Base-by-base conservation (phyloP, 2,329 filamentous ascomycete species). In the Aspergillus amoenus region DNA sequence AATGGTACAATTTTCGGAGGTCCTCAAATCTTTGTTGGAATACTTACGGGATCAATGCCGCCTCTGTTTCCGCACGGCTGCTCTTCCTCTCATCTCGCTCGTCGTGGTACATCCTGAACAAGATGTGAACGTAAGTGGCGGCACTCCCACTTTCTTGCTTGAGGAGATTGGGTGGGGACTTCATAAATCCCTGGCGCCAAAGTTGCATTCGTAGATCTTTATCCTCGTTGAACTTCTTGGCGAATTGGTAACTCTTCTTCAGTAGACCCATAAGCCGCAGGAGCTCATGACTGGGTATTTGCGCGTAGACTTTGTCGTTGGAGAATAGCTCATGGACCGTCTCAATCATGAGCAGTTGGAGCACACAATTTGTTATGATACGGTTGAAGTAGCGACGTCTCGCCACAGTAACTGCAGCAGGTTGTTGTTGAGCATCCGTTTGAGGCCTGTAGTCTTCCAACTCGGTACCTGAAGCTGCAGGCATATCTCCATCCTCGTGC, bases 131-230 rank as follows among this genome's bases (percentile, higher is more conserved):
- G 72, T 99, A 99, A 1, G 95, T 97, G 2, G 91, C 90, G 0
- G 94, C 94, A 55, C 89, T 90, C 41, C 94, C 93, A 60, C 86
- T 91, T 77, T 99, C 94, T 73, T 99, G 94, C 78, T 99, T 99
- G 30, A 99, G 83, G 12, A 99, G 81, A 68, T 99, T 99, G 3
- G 94, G 94, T 15, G 94, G 93, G 72, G 99, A 94, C 77, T 96
- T 96, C 94, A 99, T 99, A 81, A 99, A 99, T 0, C 95, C 94
- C 73, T 99, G 94, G 50, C 92, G 84, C 91, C 95, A 99, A 17
- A 99, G 82, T 17, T 91, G 86, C 83, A 96, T 96, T 45, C 94
- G 87, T 39, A 99, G 81, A 64, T 97, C 94, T 76, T 96, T 96
- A 77, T 99, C 93, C 62, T 92, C 91, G 74, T 99, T 99, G 82